These are phyloP conservation scores for Botrytis paeoniae DNA, from an alignment of 2,329 filamentous ascomycete genomes.

Conservation along the genomic window DNA sequence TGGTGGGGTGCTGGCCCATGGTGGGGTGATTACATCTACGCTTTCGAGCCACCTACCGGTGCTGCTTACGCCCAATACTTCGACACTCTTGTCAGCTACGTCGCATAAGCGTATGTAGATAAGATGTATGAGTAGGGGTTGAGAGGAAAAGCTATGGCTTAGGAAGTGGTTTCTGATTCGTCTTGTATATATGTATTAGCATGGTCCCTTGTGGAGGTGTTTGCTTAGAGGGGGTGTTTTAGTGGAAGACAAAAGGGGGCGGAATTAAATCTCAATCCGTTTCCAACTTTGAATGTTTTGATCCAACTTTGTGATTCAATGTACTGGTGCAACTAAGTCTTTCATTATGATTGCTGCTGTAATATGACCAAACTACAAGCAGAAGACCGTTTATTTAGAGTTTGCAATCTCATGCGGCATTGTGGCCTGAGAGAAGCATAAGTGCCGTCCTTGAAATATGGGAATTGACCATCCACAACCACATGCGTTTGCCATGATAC, in stretches of 20 bases:
- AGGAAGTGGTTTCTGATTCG: conserved; percentile 10
- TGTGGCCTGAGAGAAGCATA: not conserved
- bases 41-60: conserved; percentile 49
- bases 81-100: conserved; percentile 10
- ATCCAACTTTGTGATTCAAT: not conserved
- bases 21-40: conserved; percentile 48
- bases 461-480: not conserved
- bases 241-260: not conserved
- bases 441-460: not conserved
- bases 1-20: conserved; percentile 58
- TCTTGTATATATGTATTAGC: conserved; percentile 15
- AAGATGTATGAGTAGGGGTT: not conserved
- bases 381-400: too few species aligned
- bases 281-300: not conserved
- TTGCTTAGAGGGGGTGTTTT: not conserved
- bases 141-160: not conserved
- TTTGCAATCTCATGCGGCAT: not conserved
- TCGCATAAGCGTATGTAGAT: conserved; percentile 4
- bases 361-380: not conserved
- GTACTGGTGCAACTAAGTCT: not conserved
- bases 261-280: not conserved
- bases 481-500: not conserved
- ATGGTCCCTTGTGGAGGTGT: not conserved
- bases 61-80: conserved; percentile 33
- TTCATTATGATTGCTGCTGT: not conserved